These are phyloP conservation scores for Mycocentrospora acerina DNA, from an alignment of 2,329 filamentous ascomycete species.

Conservation along the genomic window DNA sequence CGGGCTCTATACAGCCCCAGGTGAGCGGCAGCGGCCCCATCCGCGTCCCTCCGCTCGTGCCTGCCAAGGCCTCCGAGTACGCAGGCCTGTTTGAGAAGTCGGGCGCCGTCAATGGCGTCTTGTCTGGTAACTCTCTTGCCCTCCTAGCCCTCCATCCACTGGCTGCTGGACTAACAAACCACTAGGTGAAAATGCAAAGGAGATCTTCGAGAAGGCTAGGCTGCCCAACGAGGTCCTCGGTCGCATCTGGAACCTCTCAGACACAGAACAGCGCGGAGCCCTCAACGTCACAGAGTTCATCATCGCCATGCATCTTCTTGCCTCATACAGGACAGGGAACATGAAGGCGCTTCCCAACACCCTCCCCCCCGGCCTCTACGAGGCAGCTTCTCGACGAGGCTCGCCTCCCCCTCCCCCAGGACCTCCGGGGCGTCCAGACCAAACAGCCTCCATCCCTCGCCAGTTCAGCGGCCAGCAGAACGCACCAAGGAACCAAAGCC, in stretches of 20 bases:
- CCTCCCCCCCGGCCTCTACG: constrained; percentile 83
- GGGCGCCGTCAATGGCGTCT: constrained; percentile 70
- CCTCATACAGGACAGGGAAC: constrained; percentile 82
- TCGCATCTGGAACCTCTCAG: constrained; percentile 94
- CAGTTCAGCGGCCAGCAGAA: constrained; percentile 71
- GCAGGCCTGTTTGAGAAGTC: constrained; percentile 88
- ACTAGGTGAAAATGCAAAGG: constrained; percentile 78
- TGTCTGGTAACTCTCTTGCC: constrained; percentile 58
- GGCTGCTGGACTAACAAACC: constrained; percentile 5
- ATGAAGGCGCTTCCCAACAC: constrained; percentile 77
- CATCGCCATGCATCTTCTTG: constrained; percentile 96
- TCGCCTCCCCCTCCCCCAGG: constrained; percentile 44
- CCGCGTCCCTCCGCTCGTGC: constrained; percentile 82
- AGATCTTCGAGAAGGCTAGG: constrained; percentile 91
- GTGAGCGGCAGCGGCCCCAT: constrained; percentile 60
- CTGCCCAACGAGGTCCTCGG: constrained; percentile 87
- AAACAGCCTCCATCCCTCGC: constrained; percentile 67
- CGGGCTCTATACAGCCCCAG: constrained; percentile 40
- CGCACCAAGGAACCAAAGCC: constrained; percentile 58
- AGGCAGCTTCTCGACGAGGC: constrained; percentile 73
- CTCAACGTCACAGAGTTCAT: constrained; percentile 90
- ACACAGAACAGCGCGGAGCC: constrained; percentile 87
- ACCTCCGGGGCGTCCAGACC: constrained; percentile 48
- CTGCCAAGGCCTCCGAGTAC: constrained; percentile 90
- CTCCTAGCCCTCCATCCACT: neutral